phyloP scores from a whole-genome alignment of 2,329 filamentous ascomycete species.

The Clonostachys byssicola region DNA sequence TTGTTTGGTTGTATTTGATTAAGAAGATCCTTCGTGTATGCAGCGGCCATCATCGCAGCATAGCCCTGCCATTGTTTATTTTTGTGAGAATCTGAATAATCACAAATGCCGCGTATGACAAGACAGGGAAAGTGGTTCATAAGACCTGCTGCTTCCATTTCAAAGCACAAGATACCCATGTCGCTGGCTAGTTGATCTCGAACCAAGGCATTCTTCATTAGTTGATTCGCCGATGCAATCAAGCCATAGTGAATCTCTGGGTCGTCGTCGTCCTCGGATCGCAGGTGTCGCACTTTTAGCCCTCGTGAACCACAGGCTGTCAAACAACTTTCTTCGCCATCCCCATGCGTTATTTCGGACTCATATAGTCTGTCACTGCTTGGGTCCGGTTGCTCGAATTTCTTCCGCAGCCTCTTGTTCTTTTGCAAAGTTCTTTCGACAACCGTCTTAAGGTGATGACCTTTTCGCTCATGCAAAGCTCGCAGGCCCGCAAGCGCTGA shows the following conservation, averaged over 20 bases:
- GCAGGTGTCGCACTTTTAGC: not conserved
- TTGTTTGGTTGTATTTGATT: too few species aligned
- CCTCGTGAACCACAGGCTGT: not conserved
- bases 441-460: not conserved
- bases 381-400: not conserved
- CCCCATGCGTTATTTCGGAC: not conserved
- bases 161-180: too few species aligned
- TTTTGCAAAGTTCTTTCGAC: not conserved
- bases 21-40: too few species aligned
- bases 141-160: too few species aligned
- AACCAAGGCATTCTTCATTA: conserved; percentile 8
- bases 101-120: too few species aligned
- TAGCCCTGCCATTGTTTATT: too few species aligned
- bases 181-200: too few species aligned
- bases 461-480: not conserved
- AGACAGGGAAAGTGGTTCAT: too few species aligned
- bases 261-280: not conserved
- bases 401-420: not conserved
- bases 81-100: too few species aligned
- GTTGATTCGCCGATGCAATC: conserved; percentile 4
- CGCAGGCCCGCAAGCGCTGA: not conserved
- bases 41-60: too few species aligned
- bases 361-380: not conserved
- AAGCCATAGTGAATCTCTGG: conserved; percentile 10
- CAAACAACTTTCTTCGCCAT: not conserved